phyloP scores from a whole-genome alignment of 2,329 filamentous ascomycete species.

The Ascocoryne sarcoides region DNA sequence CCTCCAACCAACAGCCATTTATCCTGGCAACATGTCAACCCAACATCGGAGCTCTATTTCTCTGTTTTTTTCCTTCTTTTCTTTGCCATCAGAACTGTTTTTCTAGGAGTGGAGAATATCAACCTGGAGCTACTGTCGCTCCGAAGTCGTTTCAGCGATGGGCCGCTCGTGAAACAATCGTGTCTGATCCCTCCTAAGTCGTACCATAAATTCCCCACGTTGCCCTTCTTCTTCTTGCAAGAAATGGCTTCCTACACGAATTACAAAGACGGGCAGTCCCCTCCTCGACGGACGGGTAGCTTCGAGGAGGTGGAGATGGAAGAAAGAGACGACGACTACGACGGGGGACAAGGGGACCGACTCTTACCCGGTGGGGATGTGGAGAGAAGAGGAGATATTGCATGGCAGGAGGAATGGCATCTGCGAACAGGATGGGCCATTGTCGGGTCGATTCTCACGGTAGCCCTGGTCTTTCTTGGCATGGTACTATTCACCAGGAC shows the following conservation, averaged over 20 bases:
- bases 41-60: no score
- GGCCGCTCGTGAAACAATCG: not conserved
- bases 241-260: slow-evolving; percentile 15
- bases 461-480: slow-evolving; percentile 13
- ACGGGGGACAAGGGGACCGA: slow-evolving; percentile 17
- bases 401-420: slow-evolving; percentile 24
- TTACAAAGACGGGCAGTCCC: slow-evolving; percentile 12
- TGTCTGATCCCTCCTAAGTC: not conserved
- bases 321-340: slow-evolving; percentile 16
- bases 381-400: slow-evolving; percentile 9
- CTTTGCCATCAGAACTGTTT: no score
- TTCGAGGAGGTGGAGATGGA: slow-evolving; percentile 24
- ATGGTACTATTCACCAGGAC: slow-evolving; percentile 19
- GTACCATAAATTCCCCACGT: not conserved
- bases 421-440: slow-evolving; percentile 25
- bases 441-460: slow-evolving; percentile 15
- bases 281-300: slow-evolving; percentile 6
- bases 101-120: no score
- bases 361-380: slow-evolving; percentile 17
- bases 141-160: slow-evolving; percentile 1
- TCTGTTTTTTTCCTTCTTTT: no score
- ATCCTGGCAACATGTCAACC: no score
- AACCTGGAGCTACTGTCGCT: no score
- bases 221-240: not conserved
- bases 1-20: no score